These are phyloP conservation scores for Diaporthe aspalathi DNA, from an alignment of 2,329 filamentous ascomycete species.

Conservation along the genomic window DNA sequence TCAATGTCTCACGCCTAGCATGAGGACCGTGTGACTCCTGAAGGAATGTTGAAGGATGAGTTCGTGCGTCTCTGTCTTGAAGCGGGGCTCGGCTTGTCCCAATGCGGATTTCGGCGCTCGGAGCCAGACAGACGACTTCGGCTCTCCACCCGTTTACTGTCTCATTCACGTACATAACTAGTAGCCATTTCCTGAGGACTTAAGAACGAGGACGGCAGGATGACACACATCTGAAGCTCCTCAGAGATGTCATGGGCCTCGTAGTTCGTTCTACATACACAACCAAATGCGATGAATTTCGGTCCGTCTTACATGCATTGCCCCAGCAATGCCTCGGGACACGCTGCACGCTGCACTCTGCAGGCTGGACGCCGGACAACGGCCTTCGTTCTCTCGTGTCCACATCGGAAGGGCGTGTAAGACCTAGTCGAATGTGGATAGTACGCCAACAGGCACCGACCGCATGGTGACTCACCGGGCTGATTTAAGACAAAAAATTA, in stretches of 20 bases:
- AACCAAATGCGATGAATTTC: too few relatives aligned
- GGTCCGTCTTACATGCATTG: conserved; percentile 6
- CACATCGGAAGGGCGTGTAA: background rate
- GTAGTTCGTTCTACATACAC: too few relatives aligned
- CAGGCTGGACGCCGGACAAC: background rate
- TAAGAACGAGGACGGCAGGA: too few relatives aligned
- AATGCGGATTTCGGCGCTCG: background rate
- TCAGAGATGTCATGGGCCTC: too few relatives aligned
- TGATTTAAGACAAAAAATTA: background rate
- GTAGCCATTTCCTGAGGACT: too few relatives aligned
- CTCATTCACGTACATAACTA: too few relatives aligned
- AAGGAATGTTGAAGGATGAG: background rate
- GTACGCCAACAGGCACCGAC: too few relatives aligned
- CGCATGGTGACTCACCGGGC: background rate
- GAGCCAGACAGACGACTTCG: too few relatives aligned
- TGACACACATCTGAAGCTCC: too few relatives aligned
- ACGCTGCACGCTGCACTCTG: too few relatives aligned
- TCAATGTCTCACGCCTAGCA: background rate
- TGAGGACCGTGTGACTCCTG: background rate
- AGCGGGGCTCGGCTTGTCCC: conserved; percentile 7
- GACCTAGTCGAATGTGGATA: background rate
- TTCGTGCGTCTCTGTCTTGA: too few relatives aligned
- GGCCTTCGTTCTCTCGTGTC: too few relatives aligned
- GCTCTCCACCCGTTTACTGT: background rate
- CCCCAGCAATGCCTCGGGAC: background rate